phyloP scores from a whole-genome alignment of 2,329 filamentous ascomycete genomes.

The Paraphoma chrysanthemicola region DNA sequence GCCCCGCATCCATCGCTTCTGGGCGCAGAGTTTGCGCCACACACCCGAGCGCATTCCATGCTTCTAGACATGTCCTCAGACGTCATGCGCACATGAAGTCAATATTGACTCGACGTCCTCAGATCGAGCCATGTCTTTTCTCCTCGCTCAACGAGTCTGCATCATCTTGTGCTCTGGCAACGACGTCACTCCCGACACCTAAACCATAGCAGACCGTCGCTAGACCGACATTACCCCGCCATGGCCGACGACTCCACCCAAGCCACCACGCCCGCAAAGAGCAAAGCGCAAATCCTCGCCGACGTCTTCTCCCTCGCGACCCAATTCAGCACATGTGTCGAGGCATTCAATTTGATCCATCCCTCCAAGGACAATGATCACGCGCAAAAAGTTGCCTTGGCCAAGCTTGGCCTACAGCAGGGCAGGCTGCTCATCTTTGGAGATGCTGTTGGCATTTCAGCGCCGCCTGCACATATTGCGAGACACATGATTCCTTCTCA shows the following conservation, averaged over 20 bases:
- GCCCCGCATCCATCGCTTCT: conserved; percentile 33
- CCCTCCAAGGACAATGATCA: conserved; percentile 51
- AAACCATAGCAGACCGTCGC: neutral
- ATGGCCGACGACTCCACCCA: conserved; percentile 29
- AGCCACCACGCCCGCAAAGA: conserved; percentile 24
- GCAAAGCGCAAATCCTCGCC: conserved; percentile 44
- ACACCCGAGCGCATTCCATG: conserved; percentile 25
- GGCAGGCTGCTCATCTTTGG: conserved; percentile 57
- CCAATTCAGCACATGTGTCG: conserved; percentile 56
- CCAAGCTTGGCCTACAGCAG: conserved; percentile 55
- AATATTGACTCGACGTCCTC: conserved; percentile 15
- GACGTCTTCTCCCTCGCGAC: conserved; percentile 52
- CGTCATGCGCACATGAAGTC: conserved; percentile 36
- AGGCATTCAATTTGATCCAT: conserved; percentile 56
- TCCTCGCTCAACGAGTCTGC: neutral
- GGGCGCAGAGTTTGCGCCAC: conserved; percentile 28
- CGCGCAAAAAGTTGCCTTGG: conserved; percentile 52
- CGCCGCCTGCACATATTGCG: conserved; percentile 52
- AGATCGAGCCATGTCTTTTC: neutral
- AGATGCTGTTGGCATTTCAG: conserved; percentile 55
- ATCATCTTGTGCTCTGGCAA: neutral
- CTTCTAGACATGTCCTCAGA: conserved; percentile 25
- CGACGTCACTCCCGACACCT: no score
- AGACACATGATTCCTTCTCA: conserved; percentile 53
- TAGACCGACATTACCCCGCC: conserved; percentile 23